Evolutionary conservation across 2,329 filamentous ascomycete species (phyloP), one percentile per base, ranked within the genome.

Genomic region (Westerdykella aurantiaca): DNA sequence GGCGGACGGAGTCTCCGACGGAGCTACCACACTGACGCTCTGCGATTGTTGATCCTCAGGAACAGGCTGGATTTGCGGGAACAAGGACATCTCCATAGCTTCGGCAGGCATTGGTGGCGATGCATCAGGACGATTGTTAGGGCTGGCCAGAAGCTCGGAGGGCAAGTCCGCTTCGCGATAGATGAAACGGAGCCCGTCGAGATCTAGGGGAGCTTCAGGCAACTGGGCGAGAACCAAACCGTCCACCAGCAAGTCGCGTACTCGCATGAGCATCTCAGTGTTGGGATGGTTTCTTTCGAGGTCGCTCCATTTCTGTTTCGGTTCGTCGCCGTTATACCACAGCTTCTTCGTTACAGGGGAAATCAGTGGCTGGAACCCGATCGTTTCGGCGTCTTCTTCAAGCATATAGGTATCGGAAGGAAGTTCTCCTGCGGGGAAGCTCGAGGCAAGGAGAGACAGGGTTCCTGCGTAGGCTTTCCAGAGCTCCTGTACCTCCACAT

Each of bases 381-480:
- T 69, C 3, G 79, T 83, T 42, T 81, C 78, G 44, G 78, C 77
- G 58, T 87, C 83, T 60, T 87, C 83, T 48, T 83, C 78, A 3
- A 87, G 70, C 55, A 86, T 70, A 58, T 87, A 86, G 11, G 73
- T 69, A 22, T 83, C 66, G 10, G n/a, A 16, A 2, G 76, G 72
- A 23, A 86, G 70, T 34, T 75, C 69, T 38, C 73, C 69, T 23
- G 80, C 72, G 16, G 80, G 74, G 51, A 85, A 85, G 14, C 73
- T 76, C 2, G 75, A 75, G 7, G 74, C 74, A 22, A 86, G 65
- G 11, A 79, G 68, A 33, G 79, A 83, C 40, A 85, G 63, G 0
- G 78, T 77, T 34, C 73, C 74, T n/a, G 80, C 78, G 55, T 85
- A 85, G 0, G 77, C 75, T 49, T 77, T 79, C 82, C 82, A 86